Conservation (phyloP, 2,329 filamentous ascomycete genomes). For the Apiospora malaysiana region DNA sequence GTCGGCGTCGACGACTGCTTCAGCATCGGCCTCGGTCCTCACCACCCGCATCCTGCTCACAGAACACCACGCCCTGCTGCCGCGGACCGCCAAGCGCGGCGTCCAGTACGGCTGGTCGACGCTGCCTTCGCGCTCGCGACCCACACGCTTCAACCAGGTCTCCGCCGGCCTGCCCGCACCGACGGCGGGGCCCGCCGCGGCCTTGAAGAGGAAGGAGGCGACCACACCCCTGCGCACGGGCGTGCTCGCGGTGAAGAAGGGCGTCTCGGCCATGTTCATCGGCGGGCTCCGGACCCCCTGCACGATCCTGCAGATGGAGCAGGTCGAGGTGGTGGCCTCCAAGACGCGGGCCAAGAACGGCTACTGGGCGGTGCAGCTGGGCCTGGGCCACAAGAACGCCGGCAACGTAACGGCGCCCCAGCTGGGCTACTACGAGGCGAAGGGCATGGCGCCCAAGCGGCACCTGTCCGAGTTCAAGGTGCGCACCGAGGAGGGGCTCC, state of each 20-base stretch:
- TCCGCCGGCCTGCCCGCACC: slow-evolving; percentile 61
- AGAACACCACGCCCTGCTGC: slow-evolving; percentile 46
- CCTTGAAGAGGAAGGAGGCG: slow-evolving; percentile 62
- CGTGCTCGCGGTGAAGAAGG: slow-evolving; percentile 86
- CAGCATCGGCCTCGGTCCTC: slow-evolving; percentile 34
- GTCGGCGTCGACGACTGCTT: slow-evolving; percentile 32
- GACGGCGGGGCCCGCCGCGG: slow-evolving; percentile 64
- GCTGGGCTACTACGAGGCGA: slow-evolving; percentile 86
- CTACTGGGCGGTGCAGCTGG: slow-evolving; percentile 94
- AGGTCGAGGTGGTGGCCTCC: slow-evolving; percentile 85
- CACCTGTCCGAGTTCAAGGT: slow-evolving; percentile 89
- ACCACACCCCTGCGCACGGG: slow-evolving; percentile 76
- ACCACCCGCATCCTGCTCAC: slow-evolving; percentile 39
- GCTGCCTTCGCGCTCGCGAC: slow-evolving; percentile 56
- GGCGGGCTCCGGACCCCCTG: slow-evolving; percentile 79
- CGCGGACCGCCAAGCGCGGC: slow-evolving; percentile 52
- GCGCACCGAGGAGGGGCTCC: slow-evolving; percentile 71
- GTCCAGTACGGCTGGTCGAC: slow-evolving; percentile 69
- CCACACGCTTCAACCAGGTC: slow-evolving; percentile 65
- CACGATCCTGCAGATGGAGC: slow-evolving; percentile 92
- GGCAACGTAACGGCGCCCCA: slow-evolving; percentile 81
- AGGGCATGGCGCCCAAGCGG: slow-evolving; percentile 83
- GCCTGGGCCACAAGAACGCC: slow-evolving; percentile 74
- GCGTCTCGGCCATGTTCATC: slow-evolving; percentile 92
- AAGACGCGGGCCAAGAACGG: slow-evolving; percentile 84